Base-by-base conservation (phyloP, 768 basidiomycete genomes). In the Tubosaeta sp. region DNA sequence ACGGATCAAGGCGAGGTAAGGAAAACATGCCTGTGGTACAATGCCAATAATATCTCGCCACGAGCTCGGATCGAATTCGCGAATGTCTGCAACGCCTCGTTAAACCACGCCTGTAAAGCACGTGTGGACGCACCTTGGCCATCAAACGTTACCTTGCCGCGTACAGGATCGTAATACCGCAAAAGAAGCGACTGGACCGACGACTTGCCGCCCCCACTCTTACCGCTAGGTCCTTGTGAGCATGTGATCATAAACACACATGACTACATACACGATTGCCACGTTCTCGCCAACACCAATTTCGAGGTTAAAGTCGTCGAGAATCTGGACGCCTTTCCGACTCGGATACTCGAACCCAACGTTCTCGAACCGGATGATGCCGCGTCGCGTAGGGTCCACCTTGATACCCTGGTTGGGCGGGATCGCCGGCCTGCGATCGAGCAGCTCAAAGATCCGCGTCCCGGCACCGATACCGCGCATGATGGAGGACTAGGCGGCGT, bases 401-500 rank as follows among this genome's bases (percentile, higher is more conserved):
- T 74, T 69, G 14, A 79, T 66, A 3, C 94, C 94, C 14, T 71
- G 69, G 30, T 75, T 74, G 5, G 86, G 79, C 3, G 80, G 79
- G 57, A 96, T 89, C 29, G 78, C 79, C 14, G 94, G 89, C 27
- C 73, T 69, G 40, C 92, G 82, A 60, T 92, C 92, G 10, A 97
- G 74, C 14, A 98, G 81, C 56, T 94, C 92, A 67, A 98, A 98
- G n/a, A 97, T 86, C 19, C 95, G 87, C 0, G 82, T 80, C 16
- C 92, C 91, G 1, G 95, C 94, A 50, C 95, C 95, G 45, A 97
- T 84, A 48, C 91, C 95, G 47, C 92, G 91, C 95, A 98, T 98
- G 49, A 98, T 85, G 35, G 92, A 94, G 10, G 90, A 81, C 89
- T 91, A n/a, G 22, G 39, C 29, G 22, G 31, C 18, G 45, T 57